Evolutionary conservation across 2,329 filamentous ascomycete species (phyloP).

Genomic region (Nigrograna mackinnonii): DNA sequence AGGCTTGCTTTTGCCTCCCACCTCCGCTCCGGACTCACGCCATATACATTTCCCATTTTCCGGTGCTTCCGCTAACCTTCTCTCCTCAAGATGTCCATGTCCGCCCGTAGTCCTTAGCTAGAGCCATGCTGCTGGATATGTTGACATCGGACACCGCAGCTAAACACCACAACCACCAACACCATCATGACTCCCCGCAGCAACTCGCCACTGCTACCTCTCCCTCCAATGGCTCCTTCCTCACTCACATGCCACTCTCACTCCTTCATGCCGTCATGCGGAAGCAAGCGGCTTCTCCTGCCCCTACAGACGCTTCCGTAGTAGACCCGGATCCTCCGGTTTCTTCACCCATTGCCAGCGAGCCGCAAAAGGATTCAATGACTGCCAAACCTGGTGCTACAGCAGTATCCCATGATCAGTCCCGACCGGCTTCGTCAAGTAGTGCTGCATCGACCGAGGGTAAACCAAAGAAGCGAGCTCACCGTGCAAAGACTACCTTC

Average conservation of each 20-base stretch:
- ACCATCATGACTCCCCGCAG: constrained; percentile 31
- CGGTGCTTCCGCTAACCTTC: not conserved
- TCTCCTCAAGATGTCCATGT: not conserved
- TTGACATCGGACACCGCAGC: constrained; percentile 38
- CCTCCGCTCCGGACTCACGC: no score
- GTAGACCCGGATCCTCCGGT: constrained; percentile 3
- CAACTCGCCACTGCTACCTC: constrained; percentile 18
- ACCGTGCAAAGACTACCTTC: constrained; percentile 65
- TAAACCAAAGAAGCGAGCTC: constrained; percentile 47
- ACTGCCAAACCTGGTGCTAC: constrained; percentile 7
- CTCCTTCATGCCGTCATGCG: constrained; percentile 34
- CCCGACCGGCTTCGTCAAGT: constrained; percentile 42
- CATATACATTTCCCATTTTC: no score
- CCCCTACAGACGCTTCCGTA: constrained; percentile 7
- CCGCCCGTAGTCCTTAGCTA: constrained; percentile 6
- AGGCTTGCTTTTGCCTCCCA: no score
- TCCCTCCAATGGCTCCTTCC: constrained; percentile 25
- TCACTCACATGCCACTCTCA: constrained; percentile 37
- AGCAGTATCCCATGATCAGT: constrained; percentile 17
- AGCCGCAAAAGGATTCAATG: constrained; percentile 15
- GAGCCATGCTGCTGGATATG: constrained; percentile 41
- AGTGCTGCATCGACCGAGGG: constrained; percentile 42
- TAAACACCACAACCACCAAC: constrained; percentile 40
- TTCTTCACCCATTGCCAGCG: constrained; percentile 1
- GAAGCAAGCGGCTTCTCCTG: constrained; percentile 21